phyloP scores from a whole-genome alignment of 2,329 filamentous ascomycete genomes.

The Colletotrichum simmondsii region DNA sequence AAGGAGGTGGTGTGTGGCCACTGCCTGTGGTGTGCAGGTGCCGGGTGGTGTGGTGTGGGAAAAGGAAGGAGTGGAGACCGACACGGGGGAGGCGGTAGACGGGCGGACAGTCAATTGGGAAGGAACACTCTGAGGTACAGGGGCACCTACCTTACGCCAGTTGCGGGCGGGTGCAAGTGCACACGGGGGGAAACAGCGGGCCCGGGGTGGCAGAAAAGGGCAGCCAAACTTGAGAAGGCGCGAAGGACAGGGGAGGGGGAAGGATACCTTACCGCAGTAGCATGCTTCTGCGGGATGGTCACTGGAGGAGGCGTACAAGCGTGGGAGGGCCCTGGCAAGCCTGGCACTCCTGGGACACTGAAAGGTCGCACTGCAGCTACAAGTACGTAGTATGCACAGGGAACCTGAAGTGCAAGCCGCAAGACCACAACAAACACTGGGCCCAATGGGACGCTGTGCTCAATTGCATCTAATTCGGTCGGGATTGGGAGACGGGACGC shows the following conservation, averaged over 20 bases:
- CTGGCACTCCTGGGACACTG: not conserved
- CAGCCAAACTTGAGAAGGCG: not conserved
- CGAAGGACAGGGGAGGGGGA: not conserved
- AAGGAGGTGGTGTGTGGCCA: slow-evolving; percentile 13
- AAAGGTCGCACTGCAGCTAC: not conserved
- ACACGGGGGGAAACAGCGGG: not conserved
- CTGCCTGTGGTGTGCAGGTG: too few relatives aligned
- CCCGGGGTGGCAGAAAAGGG: not conserved
- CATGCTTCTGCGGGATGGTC: not conserved
- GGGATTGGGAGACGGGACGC: not conserved
- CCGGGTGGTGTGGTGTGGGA: not conserved
- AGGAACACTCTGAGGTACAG: not conserved
- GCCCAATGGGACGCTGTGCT: slow-evolving; percentile 1
- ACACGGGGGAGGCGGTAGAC: not conserved
- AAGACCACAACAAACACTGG: slow-evolving; percentile 14
- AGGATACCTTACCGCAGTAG: not conserved
- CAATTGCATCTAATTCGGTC: not conserved
- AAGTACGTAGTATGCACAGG: not conserved
- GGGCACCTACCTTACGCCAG: not conserved
- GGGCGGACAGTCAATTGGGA: not conserved
- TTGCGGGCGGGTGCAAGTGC: not conserved
- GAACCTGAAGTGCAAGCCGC: not conserved
- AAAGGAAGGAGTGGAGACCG: not conserved
- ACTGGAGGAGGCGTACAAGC: not conserved
- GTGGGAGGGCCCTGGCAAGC: not conserved